A percentile compares a stretch with the other conserved stretches of the same genome.
phyloP scores from a whole-genome alignment of 106 monocot genomes.

The Platanthera guangdongensis region DNA sequence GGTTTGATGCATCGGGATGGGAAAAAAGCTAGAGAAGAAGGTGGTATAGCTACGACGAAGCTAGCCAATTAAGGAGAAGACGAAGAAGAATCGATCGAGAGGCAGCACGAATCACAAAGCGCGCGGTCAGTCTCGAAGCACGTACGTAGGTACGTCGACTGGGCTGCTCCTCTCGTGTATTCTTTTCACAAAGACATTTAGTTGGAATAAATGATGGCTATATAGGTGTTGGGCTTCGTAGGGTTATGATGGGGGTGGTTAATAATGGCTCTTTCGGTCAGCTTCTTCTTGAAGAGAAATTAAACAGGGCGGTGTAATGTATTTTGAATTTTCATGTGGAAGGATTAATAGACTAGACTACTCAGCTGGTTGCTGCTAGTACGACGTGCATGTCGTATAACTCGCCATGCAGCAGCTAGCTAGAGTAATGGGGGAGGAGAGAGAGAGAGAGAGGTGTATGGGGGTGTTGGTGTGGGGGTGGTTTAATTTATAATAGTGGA shows the following conservation, averaged over 20 bases:
- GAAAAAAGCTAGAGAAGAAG: neutral
- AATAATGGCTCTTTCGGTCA: neutral
- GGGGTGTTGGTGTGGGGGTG: too few species aligned
- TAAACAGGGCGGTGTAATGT: too few species aligned
- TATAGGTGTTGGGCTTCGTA: neutral
- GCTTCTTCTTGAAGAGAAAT: too few species aligned
- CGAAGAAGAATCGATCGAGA: conserved; percentile 5
- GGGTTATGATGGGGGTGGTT: neutral
- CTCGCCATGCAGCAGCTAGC: neutral
- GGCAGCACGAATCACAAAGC: conserved; percentile 3
- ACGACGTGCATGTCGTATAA: conserved; percentile 1
- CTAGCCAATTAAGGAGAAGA: neutral
- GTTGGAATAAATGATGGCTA: neutral
- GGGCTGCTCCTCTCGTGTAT: neutral
- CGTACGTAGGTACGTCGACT: neutral
- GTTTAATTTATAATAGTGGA: too few species aligned
- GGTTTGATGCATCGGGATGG: conserved; percentile 7
- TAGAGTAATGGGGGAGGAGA: neutral
- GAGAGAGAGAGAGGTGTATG: too few species aligned
- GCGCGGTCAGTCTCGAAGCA: conserved; percentile 8
- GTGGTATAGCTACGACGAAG: too few species aligned
- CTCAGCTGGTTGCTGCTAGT: neutral
- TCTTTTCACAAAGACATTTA: neutral
- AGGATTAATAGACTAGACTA: neutral
- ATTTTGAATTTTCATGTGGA: neutral